Conservation (phyloP, 139 green algal genomes). For the Chlamydomonas eustigma region DNA sequence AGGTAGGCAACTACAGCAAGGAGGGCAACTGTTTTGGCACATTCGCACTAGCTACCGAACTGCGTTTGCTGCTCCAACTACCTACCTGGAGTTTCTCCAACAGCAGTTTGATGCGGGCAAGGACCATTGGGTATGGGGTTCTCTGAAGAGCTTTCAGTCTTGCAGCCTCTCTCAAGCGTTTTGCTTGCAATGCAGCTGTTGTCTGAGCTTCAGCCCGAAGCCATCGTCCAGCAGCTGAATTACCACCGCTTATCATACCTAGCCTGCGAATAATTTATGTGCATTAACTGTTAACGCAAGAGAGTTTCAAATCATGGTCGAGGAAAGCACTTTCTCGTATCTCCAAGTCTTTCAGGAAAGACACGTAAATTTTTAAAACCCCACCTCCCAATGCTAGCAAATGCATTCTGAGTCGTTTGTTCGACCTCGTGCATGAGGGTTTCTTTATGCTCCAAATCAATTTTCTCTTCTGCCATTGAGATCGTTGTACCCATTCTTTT, state of each 20-base stretch:
- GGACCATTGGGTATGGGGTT: conserved; percentile 51
- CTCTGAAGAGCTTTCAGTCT: conserved; percentile 46
- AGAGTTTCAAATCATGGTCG: background rate
- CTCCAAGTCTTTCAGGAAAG: background rate
- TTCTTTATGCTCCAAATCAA: background rate
- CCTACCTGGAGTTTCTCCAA: conserved; percentile 29
- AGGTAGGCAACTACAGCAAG: too few species aligned
- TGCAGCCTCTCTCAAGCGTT: conserved; percentile 19
- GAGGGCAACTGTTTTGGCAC: too few species aligned
- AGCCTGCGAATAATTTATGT: background rate
- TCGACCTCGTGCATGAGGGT: background rate
- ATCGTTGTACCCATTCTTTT: too few species aligned
- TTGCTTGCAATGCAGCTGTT: background rate
- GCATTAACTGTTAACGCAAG: background rate
- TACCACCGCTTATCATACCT: background rate
- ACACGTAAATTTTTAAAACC: background rate
- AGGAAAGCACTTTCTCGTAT: background rate
- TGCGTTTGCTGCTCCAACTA: background rate
- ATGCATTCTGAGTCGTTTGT: background rate
- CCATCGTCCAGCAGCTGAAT: background rate
- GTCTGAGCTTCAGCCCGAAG: background rate
- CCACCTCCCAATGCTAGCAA: background rate
- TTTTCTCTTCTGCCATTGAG: background rate
- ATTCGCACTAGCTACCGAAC: too few species aligned
- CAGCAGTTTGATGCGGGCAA: conserved; percentile 46